Conservation (phyloP, 371 early-diverging fungal genomes). For the Gilbertella persicaria region DNA sequence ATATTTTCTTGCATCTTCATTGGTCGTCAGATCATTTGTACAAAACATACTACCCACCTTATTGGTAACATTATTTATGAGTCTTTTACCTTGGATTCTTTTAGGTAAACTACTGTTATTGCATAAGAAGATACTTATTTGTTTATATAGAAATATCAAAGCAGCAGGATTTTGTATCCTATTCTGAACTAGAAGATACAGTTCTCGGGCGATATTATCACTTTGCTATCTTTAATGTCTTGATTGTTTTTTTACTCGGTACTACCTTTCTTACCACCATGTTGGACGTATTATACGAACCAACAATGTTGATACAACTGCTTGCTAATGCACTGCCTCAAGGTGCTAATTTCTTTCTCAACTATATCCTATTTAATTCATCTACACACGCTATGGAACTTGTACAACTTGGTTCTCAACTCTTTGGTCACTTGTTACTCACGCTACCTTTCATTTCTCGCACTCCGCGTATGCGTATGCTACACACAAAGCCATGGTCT, state of each 20-base stretch:
- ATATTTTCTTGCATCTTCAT: conserved; percentile 54
- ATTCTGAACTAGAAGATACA: conserved; percentile 64
- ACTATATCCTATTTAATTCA: conserved; percentile 73
- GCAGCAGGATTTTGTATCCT: conserved; percentile 59
- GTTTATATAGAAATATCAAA: conserved; percentile 50
- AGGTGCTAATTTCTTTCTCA: conserved; percentile 80
- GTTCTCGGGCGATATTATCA: conserved; percentile 80
- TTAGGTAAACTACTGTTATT: conserved; percentile 23
- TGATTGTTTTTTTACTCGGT: conserved; percentile 85
- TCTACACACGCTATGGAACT: conserved; percentile 74
- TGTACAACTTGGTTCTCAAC: conserved; percentile 61
- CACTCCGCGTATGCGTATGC: conserved; percentile 72
- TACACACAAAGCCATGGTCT: conserved; percentile 60
- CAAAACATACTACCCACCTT: conserved; percentile 67
- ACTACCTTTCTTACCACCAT: conserved; percentile 75
- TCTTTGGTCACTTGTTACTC: conserved; percentile 55
- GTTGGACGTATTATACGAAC: conserved; percentile 66
- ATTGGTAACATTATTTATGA: conserved; percentile 67
- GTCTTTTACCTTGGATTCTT: conserved; percentile 59
- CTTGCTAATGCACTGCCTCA: conserved; percentile 70
- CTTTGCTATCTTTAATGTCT: conserved; percentile 88
- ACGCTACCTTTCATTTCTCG: conserved; percentile 54
- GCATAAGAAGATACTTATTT: neutral
- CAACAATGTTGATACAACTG: conserved; percentile 63
- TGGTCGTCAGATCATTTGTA: conserved; percentile 52